Base-by-base conservation (phyloP, 2,329 filamentous ascomycete species). In the Aspergillus viridinutans region DNA sequence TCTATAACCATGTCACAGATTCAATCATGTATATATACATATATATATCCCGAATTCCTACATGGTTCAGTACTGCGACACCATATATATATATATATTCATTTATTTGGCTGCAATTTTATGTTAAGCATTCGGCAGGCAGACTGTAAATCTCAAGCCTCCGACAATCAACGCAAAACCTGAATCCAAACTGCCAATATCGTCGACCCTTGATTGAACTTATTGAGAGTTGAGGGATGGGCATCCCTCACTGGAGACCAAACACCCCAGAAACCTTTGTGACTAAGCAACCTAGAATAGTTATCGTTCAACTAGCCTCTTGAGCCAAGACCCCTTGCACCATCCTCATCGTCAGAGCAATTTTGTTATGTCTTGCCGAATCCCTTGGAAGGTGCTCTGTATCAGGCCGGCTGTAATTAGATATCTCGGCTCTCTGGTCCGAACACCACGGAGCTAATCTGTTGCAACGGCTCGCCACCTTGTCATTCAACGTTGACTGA, bases 401-500 rank as follows among this genome's bases (percentile, higher is more conserved):
- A 60, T 58, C 42, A 55, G 51, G 25, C 26, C 17, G n/a, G 53
- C 35, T 48, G 45, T 43, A 20, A 66, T 17, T 17, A 38, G 32
- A 38, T 29, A 29, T 17, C 35, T 23, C 58, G 57, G 29, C 71
- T 71, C 42, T 69, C 69, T 4, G 78, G 75, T 21, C 73, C 78
- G 68, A 85, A 85, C 7, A 84, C 64, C 14, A 82, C 83, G 45
- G 85, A 71, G 81, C 78, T 56, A 86, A 66, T 5, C 63, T 67
- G n/a, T 78, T 78, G 38, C 78, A 67, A 7, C 74, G 68, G 20
- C 84, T 67, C 8, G 80, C 81, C 8, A 79, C 77, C 70, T 85
- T 83, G 12, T 85, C 65, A 65, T 86, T 83, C 28, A 85, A 63
- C 9, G 81, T 76, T 61, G 81, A 75, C 80, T 84, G 62, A 49